Conservation (phyloP, 2,329 filamentous ascomycete species). For the Didymellaceae sp. region DNA sequence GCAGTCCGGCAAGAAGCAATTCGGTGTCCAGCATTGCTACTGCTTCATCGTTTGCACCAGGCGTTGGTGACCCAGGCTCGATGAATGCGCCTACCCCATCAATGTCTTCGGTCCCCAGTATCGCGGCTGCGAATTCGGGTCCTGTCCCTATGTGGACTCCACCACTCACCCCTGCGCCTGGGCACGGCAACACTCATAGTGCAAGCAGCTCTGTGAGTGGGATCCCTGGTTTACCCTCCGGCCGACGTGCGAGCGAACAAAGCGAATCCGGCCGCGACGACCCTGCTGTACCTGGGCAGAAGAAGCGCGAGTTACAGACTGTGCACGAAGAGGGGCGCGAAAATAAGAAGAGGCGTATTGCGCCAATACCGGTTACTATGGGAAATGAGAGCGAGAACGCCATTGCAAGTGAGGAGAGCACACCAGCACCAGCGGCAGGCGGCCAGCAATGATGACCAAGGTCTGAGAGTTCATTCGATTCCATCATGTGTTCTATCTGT, state of each 20-base stretch:
- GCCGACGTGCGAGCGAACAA: conserved; percentile 42
- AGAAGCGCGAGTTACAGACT: conserved; percentile 48
- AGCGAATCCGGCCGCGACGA: conserved; percentile 48
- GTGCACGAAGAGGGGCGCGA: conserved; percentile 45
- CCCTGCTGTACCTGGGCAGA: conserved; percentile 25
- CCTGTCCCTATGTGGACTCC: conserved; percentile 80
- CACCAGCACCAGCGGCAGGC: conserved; percentile 14
- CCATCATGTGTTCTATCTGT: neutral
- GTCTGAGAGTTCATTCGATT: neutral
- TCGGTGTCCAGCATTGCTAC: conserved; percentile 82
- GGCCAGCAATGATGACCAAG: neutral
- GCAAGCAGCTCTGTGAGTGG: conserved; percentile 61
- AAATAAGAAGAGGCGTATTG: conserved; percentile 55
- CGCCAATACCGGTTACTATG: conserved; percentile 52
- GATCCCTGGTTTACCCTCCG: conserved; percentile 47
- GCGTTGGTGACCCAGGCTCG: conserved; percentile 40
- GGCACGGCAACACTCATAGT: conserved; percentile 55
- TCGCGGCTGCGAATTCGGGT: conserved; percentile 75
- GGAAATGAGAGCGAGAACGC: conserved; percentile 33
- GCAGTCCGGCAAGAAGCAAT: conserved; percentile 83
- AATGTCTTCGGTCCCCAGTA: conserved; percentile 75
- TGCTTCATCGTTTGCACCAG: conserved; percentile 58
- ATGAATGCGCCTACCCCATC: conserved; percentile 81
- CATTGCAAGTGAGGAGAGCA: conserved; percentile 41
- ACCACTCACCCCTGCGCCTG: conserved; percentile 77